These are phyloP conservation scores for Leptographium procerum DNA, from an alignment of 2,329 filamentous ascomycete genomes.

Conservation along the genomic window DNA sequence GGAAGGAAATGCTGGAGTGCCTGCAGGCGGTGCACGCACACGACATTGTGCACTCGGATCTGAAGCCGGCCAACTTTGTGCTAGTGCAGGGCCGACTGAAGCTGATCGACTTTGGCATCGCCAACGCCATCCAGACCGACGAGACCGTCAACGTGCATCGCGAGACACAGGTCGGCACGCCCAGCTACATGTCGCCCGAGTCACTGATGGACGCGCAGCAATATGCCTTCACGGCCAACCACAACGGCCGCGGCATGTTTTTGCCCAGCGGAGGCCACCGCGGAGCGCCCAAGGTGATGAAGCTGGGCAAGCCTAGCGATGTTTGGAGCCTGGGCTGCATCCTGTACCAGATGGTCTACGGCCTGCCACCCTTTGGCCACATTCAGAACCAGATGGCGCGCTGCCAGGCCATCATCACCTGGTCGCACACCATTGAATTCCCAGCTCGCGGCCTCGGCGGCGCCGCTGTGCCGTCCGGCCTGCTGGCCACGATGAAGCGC, in stretches of 20 bases:
- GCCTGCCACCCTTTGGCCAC: slow-evolving; percentile 88
- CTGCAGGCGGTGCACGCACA: slow-evolving; percentile 77
- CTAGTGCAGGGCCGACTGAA: slow-evolving; percentile 83
- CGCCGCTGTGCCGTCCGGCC: slow-evolving; percentile 43
- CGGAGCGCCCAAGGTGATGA: slow-evolving; percentile 68
- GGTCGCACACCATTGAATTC: slow-evolving; percentile 61
- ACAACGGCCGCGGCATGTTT: slow-evolving; percentile 22
- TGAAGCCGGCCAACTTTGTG: slow-evolving; percentile 96
- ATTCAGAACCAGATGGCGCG: slow-evolving; percentile 78
- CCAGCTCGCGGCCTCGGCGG: slow-evolving; percentile 58
- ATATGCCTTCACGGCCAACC: slow-evolving; percentile 26
- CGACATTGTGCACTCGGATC: slow-evolving; percentile 91
- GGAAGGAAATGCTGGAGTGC: slow-evolving; percentile 99
- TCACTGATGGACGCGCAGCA: slow-evolving; percentile 76
- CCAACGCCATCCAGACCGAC: slow-evolving; percentile 90
- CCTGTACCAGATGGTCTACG: slow-evolving; percentile 95
- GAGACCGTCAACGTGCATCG: slow-evolving; percentile 96
- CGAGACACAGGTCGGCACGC: slow-evolving; percentile 88
- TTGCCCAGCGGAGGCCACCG: slow-evolving; percentile 18
- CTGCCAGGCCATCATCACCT: slow-evolving; percentile 79
- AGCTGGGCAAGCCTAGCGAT: slow-evolving; percentile 89
- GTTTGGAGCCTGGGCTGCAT: slow-evolving; percentile 96
- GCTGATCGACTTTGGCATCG: slow-evolving; percentile 97
- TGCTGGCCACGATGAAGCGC: slow-evolving; percentile 49
- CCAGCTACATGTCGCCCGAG: slow-evolving; percentile 98